Evolutionary conservation across 2,329 filamentous ascomycete species (phyloP), one percentile per base, ranked within the genome.

Genomic region (Botryotinia narcissicola): DNA sequence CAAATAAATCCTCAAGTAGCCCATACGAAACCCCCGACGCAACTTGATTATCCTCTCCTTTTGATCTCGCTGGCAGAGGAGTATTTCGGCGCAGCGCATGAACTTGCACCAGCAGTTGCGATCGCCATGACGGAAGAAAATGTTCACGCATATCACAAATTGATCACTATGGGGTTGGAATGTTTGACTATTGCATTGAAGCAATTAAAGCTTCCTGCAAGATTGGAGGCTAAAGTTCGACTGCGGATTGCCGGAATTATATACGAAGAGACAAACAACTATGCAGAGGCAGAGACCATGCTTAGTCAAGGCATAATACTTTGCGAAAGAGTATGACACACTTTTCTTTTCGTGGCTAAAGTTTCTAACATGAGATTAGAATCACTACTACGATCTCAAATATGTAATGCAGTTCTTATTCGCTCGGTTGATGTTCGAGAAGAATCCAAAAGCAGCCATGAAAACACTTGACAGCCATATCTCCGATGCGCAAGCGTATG

Each of bases 371-470:
- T 37, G 20, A 44, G 22, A 32, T 32, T 78, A 89, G 83, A 87
- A 89, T 75, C 85, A 87, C 64, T 86, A 90, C 74, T 79, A 83
- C 40, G 92, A 95, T 77, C 82, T 94, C 57, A 94, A 93, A 80
- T 94, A 94, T 81, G 89, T 89, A 75, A 93, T 94, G 87, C 89
- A 93, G 76, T 93, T 93, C 80, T 84, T 94, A 25, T 87, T 92
- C 74, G 86, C 91, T 67, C 91, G 92, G 77, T 87, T 92, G 1
- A 84, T 93, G 73, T 93, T 91, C 77, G 90, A 91, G 78, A 88
- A 89, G 60, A 93, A 89, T 76, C 88, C 88, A 70, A 93, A 92
- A 78, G 92, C 92, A 1, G 91, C 92, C 0, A 84, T 94, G 78
- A 94, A 92, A 75, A 87, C 90, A 0, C 83, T 93, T 25, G 92